Conservation (phyloP, 2,329 filamentous ascomycete genomes). For the Falciphora oryzae region DNA sequence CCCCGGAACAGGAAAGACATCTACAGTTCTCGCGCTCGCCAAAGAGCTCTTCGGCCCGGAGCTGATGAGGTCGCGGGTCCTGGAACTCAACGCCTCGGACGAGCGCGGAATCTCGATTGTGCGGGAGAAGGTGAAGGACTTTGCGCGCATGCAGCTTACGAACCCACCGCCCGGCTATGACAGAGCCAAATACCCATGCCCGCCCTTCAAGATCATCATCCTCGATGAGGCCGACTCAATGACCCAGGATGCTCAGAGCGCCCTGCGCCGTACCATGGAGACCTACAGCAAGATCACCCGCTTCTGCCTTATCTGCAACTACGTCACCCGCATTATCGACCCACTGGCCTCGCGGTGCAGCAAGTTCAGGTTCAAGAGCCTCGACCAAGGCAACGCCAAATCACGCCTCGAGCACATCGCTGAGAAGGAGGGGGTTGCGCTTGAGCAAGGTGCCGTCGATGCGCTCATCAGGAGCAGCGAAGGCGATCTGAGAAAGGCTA, state of each 20-base stretch:
- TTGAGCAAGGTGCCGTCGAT: constrained; percentile 76
- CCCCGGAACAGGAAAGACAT: constrained; percentile 95
- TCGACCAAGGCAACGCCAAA: constrained; percentile 81
- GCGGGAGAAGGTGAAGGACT: constrained; percentile 96
- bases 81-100: constrained; percentile 98
- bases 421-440: constrained; percentile 63
- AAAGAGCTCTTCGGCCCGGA: constrained; percentile 97
- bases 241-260: constrained; percentile 96
- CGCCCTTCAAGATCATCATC: constrained; percentile 98
- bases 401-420: constrained; percentile 80
- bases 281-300: constrained; percentile 94
- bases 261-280: constrained; percentile 93
- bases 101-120: constrained; percentile 97
- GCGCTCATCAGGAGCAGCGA: constrained; percentile 83
- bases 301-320: constrained; percentile 98
- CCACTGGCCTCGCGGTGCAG: constrained; percentile 87
- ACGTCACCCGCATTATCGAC: constrained; percentile 96
- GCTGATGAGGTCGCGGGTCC: constrained; percentile 87
- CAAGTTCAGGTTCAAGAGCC: constrained; percentile 96
- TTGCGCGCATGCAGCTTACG: constrained; percentile 89
- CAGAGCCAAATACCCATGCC: constrained; percentile 71
- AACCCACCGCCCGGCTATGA: constrained; percentile 67
- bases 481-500: constrained; percentile 91
- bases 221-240: constrained; percentile 98
- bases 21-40: constrained; percentile 91